Evolutionary conservation across 257 asterid species (phyloP), one percentile per base, ranked within the genome.

Genomic region (Thymus quinquecostatus): DNA sequence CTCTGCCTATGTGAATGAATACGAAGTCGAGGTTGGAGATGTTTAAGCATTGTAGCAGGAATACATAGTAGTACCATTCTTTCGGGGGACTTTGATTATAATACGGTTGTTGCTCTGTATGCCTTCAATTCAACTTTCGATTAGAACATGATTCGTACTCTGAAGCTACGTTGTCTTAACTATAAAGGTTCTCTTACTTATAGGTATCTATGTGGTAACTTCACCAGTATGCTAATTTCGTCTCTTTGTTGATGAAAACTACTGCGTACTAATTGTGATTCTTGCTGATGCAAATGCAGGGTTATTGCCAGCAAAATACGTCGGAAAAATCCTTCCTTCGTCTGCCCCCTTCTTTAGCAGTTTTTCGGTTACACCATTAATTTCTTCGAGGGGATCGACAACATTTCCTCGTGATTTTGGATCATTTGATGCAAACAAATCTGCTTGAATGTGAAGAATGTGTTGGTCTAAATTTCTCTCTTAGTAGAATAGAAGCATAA

Each of bases 391-490:
- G 48, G 97, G 99, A 73, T 94, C 99, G 57, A 91, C 60, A 50
- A 91, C 99, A 86, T 94, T 94, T 57, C 98, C 98, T 62, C 89
- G 77, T n/a, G 98, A 91, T 83, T 94, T 94, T 97, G 92, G 65
- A 94, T 79, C 96, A 94, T 94, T 45, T 96, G 97, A 74, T 94
- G 99, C 87, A 91, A 82, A 76, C 89, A 94, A 79, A 94, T 96
- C 99, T 91, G 81, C 60, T 72, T 33, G 59, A 30, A 57, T 51
- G 60, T 34, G 51, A 55, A 38, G 66, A 78, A n/a, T 32, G 60
- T 21, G n/a, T 29, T 69, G 59, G 70, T 44, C 30, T 45, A 9
- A 57, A 60, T 45, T 30, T 60, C 30, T 44, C 59, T 41, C 54
- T 21, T 14, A 1, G 14, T 49, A 53, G 3, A 29, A 64, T 3